Evolutionary conservation across 495 filamentous ascomycete species (phyloP), one percentile per base, ranked within the genome.

Genomic region (Geopyxis carbonaria): DNA sequence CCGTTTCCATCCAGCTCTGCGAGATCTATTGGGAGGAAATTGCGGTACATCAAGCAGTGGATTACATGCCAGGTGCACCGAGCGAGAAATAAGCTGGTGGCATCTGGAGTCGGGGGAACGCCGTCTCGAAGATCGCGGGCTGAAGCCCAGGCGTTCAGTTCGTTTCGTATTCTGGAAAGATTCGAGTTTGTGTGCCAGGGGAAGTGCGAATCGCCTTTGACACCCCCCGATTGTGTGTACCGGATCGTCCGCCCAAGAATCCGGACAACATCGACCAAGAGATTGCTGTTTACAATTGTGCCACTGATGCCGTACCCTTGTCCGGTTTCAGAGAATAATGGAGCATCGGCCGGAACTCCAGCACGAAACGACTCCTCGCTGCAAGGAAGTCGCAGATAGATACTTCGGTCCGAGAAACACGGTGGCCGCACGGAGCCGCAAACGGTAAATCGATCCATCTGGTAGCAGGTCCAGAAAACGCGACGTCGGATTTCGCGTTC

Each of bases 131-230:
- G 71, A 47, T 83, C 78, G 40, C 80, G 74, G 4, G 79, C 81
- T 4, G 80, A 78, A 5, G 77, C 77, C 82, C 82, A 91, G 31
- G 79, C 64, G 48, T 91, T 80, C 10, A 91, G 62, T 45, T 87
- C 80, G 40, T 84, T 78, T 30, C 81, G 69, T 44, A 91, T 86
- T 47, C 84, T 82, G 31, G 81, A 87, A 0, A 87, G 64, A 47
- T 76, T 85, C 5, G 80, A 86, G 16, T 81, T 65, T 3, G 80
- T 69, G 53, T 91, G 80, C 82, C 82, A 91, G 11, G 81, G 80
- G 47, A 87, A 87, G 50, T 86, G 80, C 0, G 79, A 82, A 51
- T 91, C 82, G 31, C 79, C 80, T 55, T 85, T 87, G 36, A 85
- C 80, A 18, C 82, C 82, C 4, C 82, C 82, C 9, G 79, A 76